A percentile compares a stretch with the other conserved stretches of the same genome.
Conservation (phyloP, 176 grass and related monocot genomes). For the Zoysia pacifica region DNA sequence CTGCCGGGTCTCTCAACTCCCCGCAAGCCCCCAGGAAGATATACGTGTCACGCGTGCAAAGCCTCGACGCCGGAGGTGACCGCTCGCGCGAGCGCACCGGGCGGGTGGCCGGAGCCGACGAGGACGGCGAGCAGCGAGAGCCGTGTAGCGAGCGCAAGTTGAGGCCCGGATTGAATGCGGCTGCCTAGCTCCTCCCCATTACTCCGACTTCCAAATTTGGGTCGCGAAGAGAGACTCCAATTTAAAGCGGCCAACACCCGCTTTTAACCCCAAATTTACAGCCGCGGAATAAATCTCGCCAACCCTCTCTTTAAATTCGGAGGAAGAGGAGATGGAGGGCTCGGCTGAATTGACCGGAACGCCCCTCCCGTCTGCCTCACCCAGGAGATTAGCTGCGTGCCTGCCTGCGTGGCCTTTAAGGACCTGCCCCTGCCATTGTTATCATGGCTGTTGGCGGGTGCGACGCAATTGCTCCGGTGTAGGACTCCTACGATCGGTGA, state of each 20-base stretch:
- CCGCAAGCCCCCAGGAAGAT: neutral
- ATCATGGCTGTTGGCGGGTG: conserved; percentile 40
- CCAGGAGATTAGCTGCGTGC: conserved; percentile 48
- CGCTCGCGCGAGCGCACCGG: conserved; percentile 13
- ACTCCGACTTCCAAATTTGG: conserved; percentile 68
- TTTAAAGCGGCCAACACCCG: conserved; percentile 84
- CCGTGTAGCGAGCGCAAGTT: conserved; percentile 30
- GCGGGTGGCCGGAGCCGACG: neutral
- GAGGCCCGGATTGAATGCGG: conserved; percentile 69
- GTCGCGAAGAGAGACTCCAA: conserved; percentile 50
- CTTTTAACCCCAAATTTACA: conserved; percentile 63
- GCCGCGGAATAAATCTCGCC: conserved; percentile 56
- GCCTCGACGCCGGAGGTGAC: neutral
- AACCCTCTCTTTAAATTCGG: conserved; percentile 58
- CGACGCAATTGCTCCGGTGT: conserved; percentile 36
- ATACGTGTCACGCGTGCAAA: neutral
- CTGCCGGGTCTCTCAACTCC: neutral
- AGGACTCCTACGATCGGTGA: neutral
- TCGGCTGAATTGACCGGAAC: conserved; percentile 28
- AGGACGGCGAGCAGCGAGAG: neutral
- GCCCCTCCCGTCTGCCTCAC: conserved; percentile 33
- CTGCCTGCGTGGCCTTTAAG: conserved; percentile 54
- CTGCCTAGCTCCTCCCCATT: conserved; percentile 38
- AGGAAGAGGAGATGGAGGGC: conserved; percentile 15
- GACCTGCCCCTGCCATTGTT: conserved; percentile 34